phyloP scores from a whole-genome alignment of 2,329 filamentous ascomycete species.

The Westerdykella ornata region DNA sequence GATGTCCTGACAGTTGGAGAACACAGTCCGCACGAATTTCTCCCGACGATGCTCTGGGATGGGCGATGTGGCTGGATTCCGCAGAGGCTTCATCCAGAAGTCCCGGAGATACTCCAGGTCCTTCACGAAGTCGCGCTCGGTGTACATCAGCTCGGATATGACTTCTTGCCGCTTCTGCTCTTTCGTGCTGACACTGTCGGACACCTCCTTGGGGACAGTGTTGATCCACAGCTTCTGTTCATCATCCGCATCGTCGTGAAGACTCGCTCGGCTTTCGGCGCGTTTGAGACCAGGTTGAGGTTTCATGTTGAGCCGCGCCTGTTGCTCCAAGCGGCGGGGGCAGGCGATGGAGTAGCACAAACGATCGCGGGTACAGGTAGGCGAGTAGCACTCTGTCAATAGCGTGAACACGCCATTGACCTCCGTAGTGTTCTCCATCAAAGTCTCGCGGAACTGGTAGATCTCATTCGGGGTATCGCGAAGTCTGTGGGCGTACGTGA shows the following conservation, averaged over 20 bases:
- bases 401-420: slow-evolving; percentile 97
- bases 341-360: slow-evolving; percentile 98
- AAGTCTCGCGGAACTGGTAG: slow-evolving; percentile 91
- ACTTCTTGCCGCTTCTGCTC: slow-evolving; percentile 98
- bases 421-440: slow-evolving; percentile 75
- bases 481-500: slow-evolving; percentile 92
- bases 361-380: slow-evolving; percentile 90
- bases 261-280: slow-evolving; percentile 60
- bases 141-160: slow-evolving; percentile 98
- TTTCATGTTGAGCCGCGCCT: slow-evolving; percentile 88
- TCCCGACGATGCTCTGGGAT: slow-evolving; percentile 84
- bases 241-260: slow-evolving; percentile 84
- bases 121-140: slow-evolving; percentile 97
- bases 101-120: slow-evolving; percentile 95
- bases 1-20: slow-evolving; percentile 93
- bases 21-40: slow-evolving; percentile 87
- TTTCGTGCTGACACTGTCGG: slow-evolving; percentile 77
- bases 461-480: slow-evolving; percentile 92
- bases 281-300: slow-evolving; percentile 79
- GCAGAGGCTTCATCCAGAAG: slow-evolving; percentile 94
- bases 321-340: slow-evolving; percentile 85
- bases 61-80: slow-evolving; percentile 63
- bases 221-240: slow-evolving; percentile 99
- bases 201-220: slow-evolving; percentile 89
- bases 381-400: slow-evolving; percentile 94